Evolutionary conservation across 1,284 basidiomycete species (phyloP), one percentile per base, ranked within the genome.

Genomic region (Peniophora sp.): DNA sequence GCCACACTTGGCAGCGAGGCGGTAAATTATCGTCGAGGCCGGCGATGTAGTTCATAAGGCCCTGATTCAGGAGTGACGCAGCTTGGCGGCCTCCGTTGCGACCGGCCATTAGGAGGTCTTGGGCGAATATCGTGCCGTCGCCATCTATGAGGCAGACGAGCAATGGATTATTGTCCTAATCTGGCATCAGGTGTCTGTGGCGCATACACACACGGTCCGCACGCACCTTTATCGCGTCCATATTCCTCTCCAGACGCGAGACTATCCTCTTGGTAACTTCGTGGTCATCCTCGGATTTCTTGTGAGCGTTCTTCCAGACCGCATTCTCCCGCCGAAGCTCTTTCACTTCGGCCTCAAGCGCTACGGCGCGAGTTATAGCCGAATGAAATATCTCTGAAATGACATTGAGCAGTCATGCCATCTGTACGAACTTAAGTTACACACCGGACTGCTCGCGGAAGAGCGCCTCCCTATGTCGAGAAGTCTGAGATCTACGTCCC

Each of bases 41-140:
- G 24, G 61, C 52, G 44, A 67, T 57, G 54, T 71, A 62, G 36
- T 66, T 65, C 9, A 60, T 67, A 54, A 77, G 57, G 56, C 72
- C 65, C 60, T 70, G 62, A 37, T 64, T 67, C 55, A 75, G 55
- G 46, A 73, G 58, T 57, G 64, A 54, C 27, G 75, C 71, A 45
- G 78, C 68, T 57, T 71, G 63, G 47, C 70, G 66, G 17, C 73
- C 73, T 22, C 73, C 73, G 10, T 57, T 57, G 37, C 64, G 63
- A 17, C 75, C 75, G 48, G 62, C 61, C 17, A 53, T 52, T 20
- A 76, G 62, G 36, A 75, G 61, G 14, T 70, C 64, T 27, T 68
- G 59, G 24, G 67, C 59, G 56, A 76, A 76, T 42, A 77, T 71
- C 54, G 70, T 70, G n/a, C 73, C 74, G 53, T 76, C 72, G 11